Evolutionary conservation across 1,139 yeast genomes (phyloP).

Genomic region (Yamadazyma siamensis): DNA sequence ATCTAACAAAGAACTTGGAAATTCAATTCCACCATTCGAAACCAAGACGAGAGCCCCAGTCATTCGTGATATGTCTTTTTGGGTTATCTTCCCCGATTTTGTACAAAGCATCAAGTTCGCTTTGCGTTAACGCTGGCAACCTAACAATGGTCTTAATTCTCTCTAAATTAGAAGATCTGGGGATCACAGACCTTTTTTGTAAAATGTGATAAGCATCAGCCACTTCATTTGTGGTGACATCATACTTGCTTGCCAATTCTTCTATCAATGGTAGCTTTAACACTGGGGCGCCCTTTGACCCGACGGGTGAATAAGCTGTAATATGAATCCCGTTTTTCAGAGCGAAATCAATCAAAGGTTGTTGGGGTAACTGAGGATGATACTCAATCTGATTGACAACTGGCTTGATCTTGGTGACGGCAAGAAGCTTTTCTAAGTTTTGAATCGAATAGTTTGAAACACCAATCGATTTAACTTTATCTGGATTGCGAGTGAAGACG

Average conservation of each 20-base stretch:
- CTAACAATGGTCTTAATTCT: slow-evolving; percentile 29
- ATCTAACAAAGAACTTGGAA: too few relatives aligned
- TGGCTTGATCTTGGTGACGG: slow-evolving; percentile 41
- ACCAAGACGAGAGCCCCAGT: slow-evolving; percentile 35
- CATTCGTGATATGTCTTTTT: slow-evolving; percentile 28
- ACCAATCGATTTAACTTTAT: slow-evolving; percentile 59
- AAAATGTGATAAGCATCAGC: slow-evolving; percentile 37
- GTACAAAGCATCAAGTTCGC: slow-evolving; percentile 41
- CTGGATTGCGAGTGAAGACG: slow-evolving; percentile 32
- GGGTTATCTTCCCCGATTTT: slow-evolving; percentile 43
- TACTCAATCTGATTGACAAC: slow-evolving; percentile 44
- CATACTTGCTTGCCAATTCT: slow-evolving; percentile 40
- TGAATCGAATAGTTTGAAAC: slow-evolving; percentile 55
- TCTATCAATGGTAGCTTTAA: slow-evolving; percentile 29
- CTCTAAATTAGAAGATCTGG: slow-evolving; percentile 38
- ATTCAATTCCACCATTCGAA: slow-evolving; percentile 30
- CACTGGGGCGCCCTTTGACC: slow-evolving; percentile 56
- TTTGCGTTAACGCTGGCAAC: slow-evolving; percentile 38
- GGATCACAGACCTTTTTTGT: slow-evolving; percentile 29
- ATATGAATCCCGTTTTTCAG: slow-evolving; percentile 39
- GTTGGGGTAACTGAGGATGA: slow-evolving; percentile 45
- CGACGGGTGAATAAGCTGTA: slow-evolving; percentile 74
- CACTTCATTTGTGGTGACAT: slow-evolving; percentile 31
- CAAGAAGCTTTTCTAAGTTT: slow-evolving; percentile 43
- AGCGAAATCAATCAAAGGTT: slow-evolving; percentile 20